Conservation (phyloP, 805 yeast genomes). For the Yarrowia hollandica region DNA sequence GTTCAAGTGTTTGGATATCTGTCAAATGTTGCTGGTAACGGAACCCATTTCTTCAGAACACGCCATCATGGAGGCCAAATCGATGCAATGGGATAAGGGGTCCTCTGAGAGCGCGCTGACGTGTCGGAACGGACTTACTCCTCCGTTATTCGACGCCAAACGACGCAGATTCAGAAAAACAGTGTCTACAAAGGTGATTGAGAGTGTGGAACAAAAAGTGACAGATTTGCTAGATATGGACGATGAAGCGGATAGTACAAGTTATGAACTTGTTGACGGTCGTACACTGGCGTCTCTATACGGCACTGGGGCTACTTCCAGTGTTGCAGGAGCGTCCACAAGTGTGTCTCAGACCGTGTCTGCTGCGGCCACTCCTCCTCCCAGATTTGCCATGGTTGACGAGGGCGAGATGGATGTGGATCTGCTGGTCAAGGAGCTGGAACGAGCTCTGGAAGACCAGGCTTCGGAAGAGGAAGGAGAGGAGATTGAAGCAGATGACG, state of each 20-base stretch:
- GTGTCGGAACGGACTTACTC: slow-evolving; percentile 70
- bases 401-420: slow-evolving; percentile 38
- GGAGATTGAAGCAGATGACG: slow-evolving; percentile 52
- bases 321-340: slow-evolving; percentile 35
- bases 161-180: slow-evolving; percentile 71
- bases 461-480: slow-evolving; percentile 52
- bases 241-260: slow-evolving; percentile 77
- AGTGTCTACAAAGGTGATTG: slow-evolving; percentile 67
- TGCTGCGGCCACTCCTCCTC: slow-evolving; percentile 33
- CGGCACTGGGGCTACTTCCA: slow-evolving; percentile 36
- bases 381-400: slow-evolving; percentile 41
- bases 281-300: slow-evolving; percentile 30
- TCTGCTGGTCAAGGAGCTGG: slow-evolving; percentile 41
- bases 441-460: slow-evolving; percentile 41
- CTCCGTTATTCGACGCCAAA: slow-evolving; percentile 72
- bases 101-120: not conserved
- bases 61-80: slow-evolving; percentile 12
- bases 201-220: slow-evolving; percentile 75
- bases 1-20: slow-evolving; percentile 79
- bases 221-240: slow-evolving; percentile 74
- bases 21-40: slow-evolving; percentile 80
- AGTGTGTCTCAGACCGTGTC: slow-evolving; percentile 30
- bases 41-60: slow-evolving; percentile 46
- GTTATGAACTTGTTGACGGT: slow-evolving; percentile 65
- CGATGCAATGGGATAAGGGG: slow-evolving; percentile 23